Evolutionary conservation across 2,329 filamentous ascomycete species (phyloP), one percentile per base, ranked within the genome.

Genomic region (Alternaria ventricosa): DNA sequence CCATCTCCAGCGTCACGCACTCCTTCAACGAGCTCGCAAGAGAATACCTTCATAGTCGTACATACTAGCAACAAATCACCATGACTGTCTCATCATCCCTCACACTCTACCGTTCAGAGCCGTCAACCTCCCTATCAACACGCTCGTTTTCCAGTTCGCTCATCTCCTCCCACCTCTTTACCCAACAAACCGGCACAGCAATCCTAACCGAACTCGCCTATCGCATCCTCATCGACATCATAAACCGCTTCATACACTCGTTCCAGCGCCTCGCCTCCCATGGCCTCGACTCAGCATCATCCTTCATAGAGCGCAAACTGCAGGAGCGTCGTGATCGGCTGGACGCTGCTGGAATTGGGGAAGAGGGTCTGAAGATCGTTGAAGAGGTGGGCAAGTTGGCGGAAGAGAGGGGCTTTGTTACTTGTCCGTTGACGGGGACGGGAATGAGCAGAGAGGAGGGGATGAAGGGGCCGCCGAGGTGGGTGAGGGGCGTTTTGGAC

Each of bases 171-270:
- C 57, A 46, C 41, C 60, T 68, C 41, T 71, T 71, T 55, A 63
- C 56, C 5, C 67, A 63, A 22, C 67, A 67, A 54, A 74, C 73
- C 36, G 71, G 71, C 23, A 74, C 71, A 9, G 71, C 72, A 20
- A 71, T 77, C 28, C 71, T 69, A 15, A 75, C 75, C 3, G 73
- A 77, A 54, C 65, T 77, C 4, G 68, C 76, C 55, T 78, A 76
- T 44, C 74, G 75, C 51, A 46, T 78, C 30, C 71, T 78, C 44
- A 55, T 71, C 55, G 73, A 76, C 49, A 67, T 78, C 28, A 43
- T 77, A 30, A 73, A 76, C 58, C 71, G 73, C 23, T 30, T 76
- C n/a, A 46, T 76, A 7, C 15, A 46, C 28, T 64, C 66, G 3
- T 63, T 75, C 57, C 71, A 76, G n/a, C 66, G 64, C 25, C 65